Conservation (phyloP, 768 basidiomycete species). For the Terana coerulea region DNA sequence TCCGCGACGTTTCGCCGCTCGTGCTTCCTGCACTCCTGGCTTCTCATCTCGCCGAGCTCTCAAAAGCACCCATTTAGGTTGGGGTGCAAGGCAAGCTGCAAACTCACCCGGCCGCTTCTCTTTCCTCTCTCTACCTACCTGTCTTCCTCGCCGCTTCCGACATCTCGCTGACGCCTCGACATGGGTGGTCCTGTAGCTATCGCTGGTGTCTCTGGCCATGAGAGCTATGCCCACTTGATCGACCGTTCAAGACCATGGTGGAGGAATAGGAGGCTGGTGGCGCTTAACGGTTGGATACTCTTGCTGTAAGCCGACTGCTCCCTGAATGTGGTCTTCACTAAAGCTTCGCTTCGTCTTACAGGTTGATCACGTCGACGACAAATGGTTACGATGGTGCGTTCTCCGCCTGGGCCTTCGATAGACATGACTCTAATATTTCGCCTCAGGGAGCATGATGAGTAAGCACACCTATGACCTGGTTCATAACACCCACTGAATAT, state of each 20-base stretch:
- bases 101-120: neutral
- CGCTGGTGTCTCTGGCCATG: slow-evolving; percentile 10
- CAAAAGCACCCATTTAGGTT: slow-evolving; percentile 3
- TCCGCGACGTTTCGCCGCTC: slow-evolving; percentile 14
- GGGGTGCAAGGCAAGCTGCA: no score
- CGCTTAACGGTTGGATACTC: slow-evolving; percentile 26
- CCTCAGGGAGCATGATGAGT: slow-evolving; percentile 40
- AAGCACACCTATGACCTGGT: neutral
- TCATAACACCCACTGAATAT: neutral
- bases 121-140: slow-evolving; percentile 6
- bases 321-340: neutral
- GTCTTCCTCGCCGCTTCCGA: slow-evolving; percentile 3
- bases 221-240: slow-evolving; percentile 21
- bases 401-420: no score
- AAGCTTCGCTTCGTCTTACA: slow-evolving; percentile 4
- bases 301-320: slow-evolving; percentile 19
- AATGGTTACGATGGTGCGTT: slow-evolving; percentile 34
- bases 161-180: neutral
- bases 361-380: slow-evolving; percentile 33
- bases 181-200: slow-evolving; percentile 26
- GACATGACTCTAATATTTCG: no score
- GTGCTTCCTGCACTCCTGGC: no score
- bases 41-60: slow-evolving; percentile 11
- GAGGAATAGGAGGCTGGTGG: slow-evolving; percentile 22
- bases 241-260: slow-evolving; percentile 20